phyloP scores from a whole-genome alignment of 2,329 filamentous ascomycete species.

The Davidsoniella australis region DNA sequence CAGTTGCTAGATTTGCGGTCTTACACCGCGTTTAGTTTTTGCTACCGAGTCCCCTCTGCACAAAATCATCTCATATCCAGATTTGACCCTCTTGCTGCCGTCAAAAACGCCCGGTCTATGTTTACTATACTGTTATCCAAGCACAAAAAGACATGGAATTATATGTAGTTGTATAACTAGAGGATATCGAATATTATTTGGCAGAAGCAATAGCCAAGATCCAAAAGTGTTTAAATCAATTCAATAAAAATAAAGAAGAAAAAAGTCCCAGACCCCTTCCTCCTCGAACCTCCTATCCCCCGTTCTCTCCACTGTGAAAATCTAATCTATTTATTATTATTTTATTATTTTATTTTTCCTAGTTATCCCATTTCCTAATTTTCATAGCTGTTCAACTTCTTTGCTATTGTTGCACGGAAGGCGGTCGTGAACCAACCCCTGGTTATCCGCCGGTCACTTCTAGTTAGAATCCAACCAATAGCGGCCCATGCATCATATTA shows the following conservation, averaged over 20 bases:
- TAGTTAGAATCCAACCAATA: background rate
- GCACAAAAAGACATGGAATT: no score
- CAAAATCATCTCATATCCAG: slow-evolving; percentile 2
- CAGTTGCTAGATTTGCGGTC: background rate
- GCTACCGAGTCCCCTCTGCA: background rate
- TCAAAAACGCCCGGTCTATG: no score
- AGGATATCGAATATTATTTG: no score
- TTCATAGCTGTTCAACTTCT: background rate
- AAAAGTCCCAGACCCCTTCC: background rate
- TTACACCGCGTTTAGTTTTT: no score
- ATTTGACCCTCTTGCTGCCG: background rate
- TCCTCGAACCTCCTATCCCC: background rate
- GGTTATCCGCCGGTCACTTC: no score
- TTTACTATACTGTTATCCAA: no score
- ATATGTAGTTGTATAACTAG: no score
- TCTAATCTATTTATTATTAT: background rate
- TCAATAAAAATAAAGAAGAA: no score
- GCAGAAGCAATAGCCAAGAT: no score
- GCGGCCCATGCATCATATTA: background rate
- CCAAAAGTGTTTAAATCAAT: no score
- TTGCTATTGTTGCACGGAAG: background rate
- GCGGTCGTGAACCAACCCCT: background rate
- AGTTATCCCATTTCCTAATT: background rate
- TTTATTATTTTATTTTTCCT: background rate
- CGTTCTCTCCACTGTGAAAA: background rate